A percentile compares a stretch with the other conserved stretches of the same genome.
These are phyloP conservation scores for Jacaranda mimosifolia DNA, from an alignment of 257 asterid genomes.

Conservation along the genomic window DNA sequence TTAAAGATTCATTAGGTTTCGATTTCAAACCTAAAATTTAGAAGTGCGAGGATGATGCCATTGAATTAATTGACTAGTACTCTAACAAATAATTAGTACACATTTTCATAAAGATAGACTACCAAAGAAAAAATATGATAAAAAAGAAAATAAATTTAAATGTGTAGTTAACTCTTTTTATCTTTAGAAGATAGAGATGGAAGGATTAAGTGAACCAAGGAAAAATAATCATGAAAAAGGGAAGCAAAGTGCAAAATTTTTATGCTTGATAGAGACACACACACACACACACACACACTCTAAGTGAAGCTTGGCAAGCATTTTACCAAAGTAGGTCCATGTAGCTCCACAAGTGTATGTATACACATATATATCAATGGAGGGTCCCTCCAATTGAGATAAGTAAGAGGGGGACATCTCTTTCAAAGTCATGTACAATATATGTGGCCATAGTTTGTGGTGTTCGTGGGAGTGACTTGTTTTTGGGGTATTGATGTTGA, in stretches of 20 bases:
- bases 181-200: conserved; percentile 39
- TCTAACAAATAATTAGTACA: no score
- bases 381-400: conserved; percentile 3
- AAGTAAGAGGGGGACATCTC: not conserved
- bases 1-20: no score
- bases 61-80: no score
- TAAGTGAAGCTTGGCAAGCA: not conserved
- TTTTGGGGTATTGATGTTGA: not conserved
- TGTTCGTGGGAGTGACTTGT: not conserved
- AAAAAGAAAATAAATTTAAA: not conserved
- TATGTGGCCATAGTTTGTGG: not conserved
- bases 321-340: not conserved
- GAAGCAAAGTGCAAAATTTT: conserved; percentile 3
- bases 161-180: not conserved
- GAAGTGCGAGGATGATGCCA: no score
- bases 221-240: conserved; percentile 18
- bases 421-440: not conserved
- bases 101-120: no score
- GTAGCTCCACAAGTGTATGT: not conserved
- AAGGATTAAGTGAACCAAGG: conserved; percentile 37
- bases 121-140: not conserved
- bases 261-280: not conserved
- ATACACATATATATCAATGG: not conserved
- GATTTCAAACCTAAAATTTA: no score
- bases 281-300: not conserved